Base-by-base conservation (phyloP, 176 grass and related monocot species). In the Miscanthus lutarioriparius region DNA sequence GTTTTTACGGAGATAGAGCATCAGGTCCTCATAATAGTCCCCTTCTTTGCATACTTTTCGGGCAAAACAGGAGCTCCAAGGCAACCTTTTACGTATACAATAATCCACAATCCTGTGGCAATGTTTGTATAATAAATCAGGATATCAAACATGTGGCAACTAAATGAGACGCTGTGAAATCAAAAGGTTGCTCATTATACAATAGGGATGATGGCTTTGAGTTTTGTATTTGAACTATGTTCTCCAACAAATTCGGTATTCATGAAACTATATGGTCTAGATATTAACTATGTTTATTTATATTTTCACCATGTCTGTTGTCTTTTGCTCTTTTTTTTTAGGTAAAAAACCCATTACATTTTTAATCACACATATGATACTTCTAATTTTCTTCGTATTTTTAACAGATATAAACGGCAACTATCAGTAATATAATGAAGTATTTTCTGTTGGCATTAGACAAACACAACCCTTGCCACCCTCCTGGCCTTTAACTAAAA, bases 1-100 rank as follows among this genome's bases (percentile, higher is more conserved):
- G 87, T 95, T 98, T 79, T 63, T 89, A 30, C 89, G 77, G 53
- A 98, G 91, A 82, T 98, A 95, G 36, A 83, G 91, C 91, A 95
- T 87, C 93, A 98, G 83, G 32, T 98, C 96, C 28, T 98, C 93
- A 12, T 98, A 95, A 67, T 98, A 98, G 37, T 98, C 96, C 48
- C 85, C 85, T 74, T 98, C 93, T 74, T 98, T 98, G 72, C 74
- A 95, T 38, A 94, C 81, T 85, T 89, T 94, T 2, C 84, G 87
- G 20, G 91, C 91, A 66, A 94, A 98, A 23, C 49, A 95, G 17
- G 84, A 72, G 70, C 49, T 91, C 96, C 96, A 98, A 22, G 87
- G 93, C 30, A 98, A 79, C 16, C 96, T 84, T 72, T 90, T 98
- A 10, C 80, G 86, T 76, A 94, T 89, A 74, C 96, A 98, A 71